phyloP scores from a whole-genome alignment of 2,329 filamentous ascomycete species.

The Clarireedia homoeocarpa region DNA sequence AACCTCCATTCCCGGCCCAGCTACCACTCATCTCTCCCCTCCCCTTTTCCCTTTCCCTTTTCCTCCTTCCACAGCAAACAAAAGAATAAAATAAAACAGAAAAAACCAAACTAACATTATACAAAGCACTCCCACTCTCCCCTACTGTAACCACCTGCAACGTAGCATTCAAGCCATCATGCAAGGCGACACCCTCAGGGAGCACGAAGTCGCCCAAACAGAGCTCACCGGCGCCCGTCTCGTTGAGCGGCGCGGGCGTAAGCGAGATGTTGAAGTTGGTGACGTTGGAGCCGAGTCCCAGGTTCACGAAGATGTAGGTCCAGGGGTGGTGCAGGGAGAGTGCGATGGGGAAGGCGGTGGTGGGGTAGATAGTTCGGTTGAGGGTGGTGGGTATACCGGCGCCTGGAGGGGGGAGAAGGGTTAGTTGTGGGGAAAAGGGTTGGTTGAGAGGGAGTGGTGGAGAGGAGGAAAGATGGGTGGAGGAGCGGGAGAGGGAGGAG shows the following conservation, averaged over 20 bases:
- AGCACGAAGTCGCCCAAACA: conserved; percentile 9
- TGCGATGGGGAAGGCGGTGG: not conserved
- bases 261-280: conserved; percentile 12
- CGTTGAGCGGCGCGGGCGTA: conserved; percentile 3
- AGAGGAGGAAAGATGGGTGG: no score
- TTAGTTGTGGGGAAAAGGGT: not conserved
- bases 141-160: conserved; percentile 11
- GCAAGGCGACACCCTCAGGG: not conserved
- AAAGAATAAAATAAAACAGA: not conserved
- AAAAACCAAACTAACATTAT: conserved; percentile 6
- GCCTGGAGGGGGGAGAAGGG: not conserved
- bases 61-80: not conserved
- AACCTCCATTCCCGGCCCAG: no score
- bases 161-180: conserved; percentile 8
- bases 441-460: no score
- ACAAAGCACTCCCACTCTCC: conserved; percentile 9
- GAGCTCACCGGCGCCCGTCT: conserved; percentile 8
- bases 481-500: not conserved
- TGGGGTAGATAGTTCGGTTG: conserved; percentile 3
- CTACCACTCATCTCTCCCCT: no score
- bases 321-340: not conserved
- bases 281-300: not conserved
- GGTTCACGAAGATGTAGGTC: conserved; percentile 5
- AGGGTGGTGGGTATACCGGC: conserved; percentile 11
- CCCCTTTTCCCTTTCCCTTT: not conserved